Evolutionary conservation across 345 rosid species (phyloP), one percentile per base, ranked within the genome.

Genomic region (Laguncularia racemosa): DNA sequence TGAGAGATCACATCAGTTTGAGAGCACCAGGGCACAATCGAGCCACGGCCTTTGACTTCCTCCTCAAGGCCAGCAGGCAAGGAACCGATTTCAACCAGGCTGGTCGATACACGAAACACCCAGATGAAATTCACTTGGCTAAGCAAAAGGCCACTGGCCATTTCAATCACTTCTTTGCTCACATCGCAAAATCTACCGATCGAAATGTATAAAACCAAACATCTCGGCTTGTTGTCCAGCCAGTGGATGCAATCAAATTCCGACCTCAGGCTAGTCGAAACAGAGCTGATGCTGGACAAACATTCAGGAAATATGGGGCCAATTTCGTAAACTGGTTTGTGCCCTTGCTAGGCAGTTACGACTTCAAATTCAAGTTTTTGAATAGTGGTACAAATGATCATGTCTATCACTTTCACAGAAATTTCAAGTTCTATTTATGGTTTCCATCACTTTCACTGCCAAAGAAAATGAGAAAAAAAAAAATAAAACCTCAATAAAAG

Each of bases 301-400:
- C 70, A 73, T 7, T 51, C 44, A 0, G 93, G 86, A 67, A 85
- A 84, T 44, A 83, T 67, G 46, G 97, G 95, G 20, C 97, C 96
- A 28, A 91, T 77, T 12, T 93, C 80, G 21, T 85, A 87, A 48
- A 58, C 74, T 0, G 91, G 81, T 16, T 62, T 62, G 11, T 71
- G 62, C 38, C 65, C 63, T 6, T 76, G 69, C 0, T 85, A 53
- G 4, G 87, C 88, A 15, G 67, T 17, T 3, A 87, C 44, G 28
- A 85, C 74, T 20, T 61, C 70, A 2, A 19, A 53, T 59, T 91
- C 97, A 16, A 91, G 86, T 40, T 81, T 84, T 20, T 78, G 78
- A 1, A 85, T 80, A 0, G 86, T 67, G 74, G 87, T 91, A 64
- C 84, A 79, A 7, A 91, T 20, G 12, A 87, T 78, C 50, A 91